These are phyloP conservation scores for Trichoderma asperellum DNA, from an alignment of 2,329 filamentous ascomycete species.

Conservation along the genomic window DNA sequence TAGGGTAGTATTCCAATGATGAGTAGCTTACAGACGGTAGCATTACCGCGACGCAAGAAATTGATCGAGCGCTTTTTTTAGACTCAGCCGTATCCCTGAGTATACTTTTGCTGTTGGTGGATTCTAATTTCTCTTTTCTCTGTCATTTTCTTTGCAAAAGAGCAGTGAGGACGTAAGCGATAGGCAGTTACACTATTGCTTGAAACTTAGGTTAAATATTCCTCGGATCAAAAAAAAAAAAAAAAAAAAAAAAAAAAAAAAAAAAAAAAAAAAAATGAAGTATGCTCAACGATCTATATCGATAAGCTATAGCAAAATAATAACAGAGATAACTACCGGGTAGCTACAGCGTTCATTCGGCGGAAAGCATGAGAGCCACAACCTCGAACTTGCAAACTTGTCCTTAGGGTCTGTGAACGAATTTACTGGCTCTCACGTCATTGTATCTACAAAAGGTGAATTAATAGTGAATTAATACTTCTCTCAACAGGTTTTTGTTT, in stretches of 20 bases:
- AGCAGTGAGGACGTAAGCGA: not conserved
- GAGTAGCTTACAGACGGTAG: not conserved
- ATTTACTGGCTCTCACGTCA: not conserved
- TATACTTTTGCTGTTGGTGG: not conserved
- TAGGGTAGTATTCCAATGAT: not conserved
- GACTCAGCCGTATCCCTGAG: not conserved
- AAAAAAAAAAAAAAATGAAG: no score
- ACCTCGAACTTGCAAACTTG: no score
- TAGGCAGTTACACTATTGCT: not conserved
- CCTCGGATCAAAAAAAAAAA: no score
- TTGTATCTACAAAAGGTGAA: not conserved
- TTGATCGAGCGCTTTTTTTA: not conserved
- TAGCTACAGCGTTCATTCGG: not conserved
- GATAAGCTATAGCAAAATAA: not conserved
- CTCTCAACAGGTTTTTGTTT: not conserved
- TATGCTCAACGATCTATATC: not conserved
- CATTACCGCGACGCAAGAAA: not conserved
- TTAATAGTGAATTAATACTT: no score
- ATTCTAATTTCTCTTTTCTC: not conserved
- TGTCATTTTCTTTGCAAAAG: not conserved
- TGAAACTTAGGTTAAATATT: rapidly evolving
- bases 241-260: no score
- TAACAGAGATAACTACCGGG: not conserved
- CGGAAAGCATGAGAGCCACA: no score
- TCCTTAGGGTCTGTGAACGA: no score